Percentiles rank a stretch among this genome's conserved stretches.
Conservation (phyloP, 768 basidiomycete species). For the Russula ochroleuca region DNA sequence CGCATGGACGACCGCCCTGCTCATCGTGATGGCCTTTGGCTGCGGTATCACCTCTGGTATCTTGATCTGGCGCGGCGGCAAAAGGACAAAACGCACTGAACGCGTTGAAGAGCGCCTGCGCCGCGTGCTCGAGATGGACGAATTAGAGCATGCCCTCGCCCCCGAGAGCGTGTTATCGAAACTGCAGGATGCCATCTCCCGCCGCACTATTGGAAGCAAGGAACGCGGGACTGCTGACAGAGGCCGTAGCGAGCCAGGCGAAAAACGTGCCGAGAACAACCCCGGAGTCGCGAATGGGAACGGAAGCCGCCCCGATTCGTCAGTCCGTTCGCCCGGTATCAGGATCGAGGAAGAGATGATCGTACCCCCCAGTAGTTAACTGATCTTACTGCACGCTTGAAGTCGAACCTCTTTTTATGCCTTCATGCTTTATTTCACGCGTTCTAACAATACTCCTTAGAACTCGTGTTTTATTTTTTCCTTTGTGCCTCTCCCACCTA, state of each 20-base stretch:
- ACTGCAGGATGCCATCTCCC: constrained; percentile 12
- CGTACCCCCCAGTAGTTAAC: constrained; percentile 28
- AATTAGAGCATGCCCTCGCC: background rate
- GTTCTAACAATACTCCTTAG: constrained; percentile 3
- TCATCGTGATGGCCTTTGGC: constrained; percentile 71
- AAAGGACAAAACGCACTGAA: constrained; percentile 61
- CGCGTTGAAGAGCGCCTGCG: constrained; percentile 60
- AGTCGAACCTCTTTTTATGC: constrained; percentile 2
- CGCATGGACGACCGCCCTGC: constrained; percentile 59
- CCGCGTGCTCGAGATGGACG: constrained; percentile 40
- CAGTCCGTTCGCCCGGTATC: constrained; percentile 24
- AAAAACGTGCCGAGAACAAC: constrained; percentile 1
- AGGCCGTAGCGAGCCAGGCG: background rate
- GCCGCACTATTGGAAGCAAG: background rate
- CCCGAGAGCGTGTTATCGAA: constrained; percentile 10
- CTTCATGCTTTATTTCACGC: background rate
- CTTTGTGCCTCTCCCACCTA: background rate
- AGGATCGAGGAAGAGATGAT: constrained; percentile 35
- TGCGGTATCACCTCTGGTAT: constrained; percentile 72
- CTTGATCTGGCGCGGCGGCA: constrained; percentile 69
- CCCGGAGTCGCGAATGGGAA: background rate
- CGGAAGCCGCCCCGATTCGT: background rate
- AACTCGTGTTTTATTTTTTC: background rate
- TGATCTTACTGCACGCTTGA: background rate
- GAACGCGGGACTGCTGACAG: background rate